A percentile compares a stretch with the other conserved stretches of the same genome.
phyloP scores from a whole-genome alignment of 257 asterid species.

The Solanum chmielewskii region DNA sequence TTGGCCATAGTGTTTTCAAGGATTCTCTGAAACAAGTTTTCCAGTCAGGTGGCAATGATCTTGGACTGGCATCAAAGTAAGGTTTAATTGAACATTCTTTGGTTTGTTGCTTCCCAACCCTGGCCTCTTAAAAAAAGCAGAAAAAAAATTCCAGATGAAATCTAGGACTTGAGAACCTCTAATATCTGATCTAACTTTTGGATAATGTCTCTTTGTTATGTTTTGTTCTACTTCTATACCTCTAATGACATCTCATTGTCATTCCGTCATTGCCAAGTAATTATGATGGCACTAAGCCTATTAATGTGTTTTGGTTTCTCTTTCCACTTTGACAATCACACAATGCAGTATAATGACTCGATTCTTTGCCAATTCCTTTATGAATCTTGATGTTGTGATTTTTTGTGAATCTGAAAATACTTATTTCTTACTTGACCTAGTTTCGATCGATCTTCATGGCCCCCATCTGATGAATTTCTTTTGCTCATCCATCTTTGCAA shows the following conservation, averaged over 20 bases:
- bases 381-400: background rate
- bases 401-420: background rate
- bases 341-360: background rate
- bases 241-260: background rate
- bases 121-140: background rate
- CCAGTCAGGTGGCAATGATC: conserved; percentile 73
- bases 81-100: conserved; percentile 22
- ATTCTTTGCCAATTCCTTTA: background rate
- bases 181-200: background rate
- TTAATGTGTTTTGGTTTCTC: background rate
- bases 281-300: background rate
- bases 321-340: background rate
- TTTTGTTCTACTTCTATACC: background rate
- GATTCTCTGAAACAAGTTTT: conserved; percentile 75
- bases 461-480: background rate
- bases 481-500: background rate
- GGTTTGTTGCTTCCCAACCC: background rate
- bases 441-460: background rate
- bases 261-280: background rate
- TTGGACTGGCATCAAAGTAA: conserved; percentile 87
- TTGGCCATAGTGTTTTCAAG: conserved; percentile 93
- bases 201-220: background rate
- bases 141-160: background rate
- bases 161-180: background rate
- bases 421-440: background rate